phyloP scores from a whole-genome alignment of 2,329 filamentous ascomycete genomes.

The Cladosporium sp. region DNA sequence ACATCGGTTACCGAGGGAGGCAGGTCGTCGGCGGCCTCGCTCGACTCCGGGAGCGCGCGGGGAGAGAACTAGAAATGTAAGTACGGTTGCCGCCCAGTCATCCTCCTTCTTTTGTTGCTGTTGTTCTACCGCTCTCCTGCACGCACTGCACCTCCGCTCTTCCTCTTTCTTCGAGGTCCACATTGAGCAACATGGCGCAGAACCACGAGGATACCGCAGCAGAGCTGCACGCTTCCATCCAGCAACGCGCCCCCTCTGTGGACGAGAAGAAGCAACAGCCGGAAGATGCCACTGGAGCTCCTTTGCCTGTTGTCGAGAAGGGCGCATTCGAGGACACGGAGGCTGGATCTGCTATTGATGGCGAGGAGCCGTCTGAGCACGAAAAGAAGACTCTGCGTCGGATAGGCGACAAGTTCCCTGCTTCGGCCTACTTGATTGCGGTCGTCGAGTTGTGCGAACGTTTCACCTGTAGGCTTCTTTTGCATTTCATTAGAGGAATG shows the following conservation, averaged over 20 bases:
- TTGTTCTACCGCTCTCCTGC: not conserved
- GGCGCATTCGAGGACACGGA: slow-evolving; percentile 14
- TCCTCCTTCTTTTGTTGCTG: not conserved
- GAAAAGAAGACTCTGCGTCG: slow-evolving; percentile 39
- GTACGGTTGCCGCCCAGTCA: slow-evolving; percentile 9
- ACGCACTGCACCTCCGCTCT: not conserved
- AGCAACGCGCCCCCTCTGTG: not conserved
- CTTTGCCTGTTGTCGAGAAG: slow-evolving; percentile 4
- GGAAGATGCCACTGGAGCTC: slow-evolving; percentile 6
- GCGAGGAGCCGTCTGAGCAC: slow-evolving; percentile 36
- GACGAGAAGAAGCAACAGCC: not conserved
- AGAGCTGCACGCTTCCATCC: slow-evolving; percentile 14
- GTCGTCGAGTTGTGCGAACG: slow-evolving; percentile 46
- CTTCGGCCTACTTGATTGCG: slow-evolving; percentile 42
- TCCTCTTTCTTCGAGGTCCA: not conserved
- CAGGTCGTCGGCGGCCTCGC: slow-evolving; percentile 2
- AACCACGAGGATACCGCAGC: slow-evolving; percentile 26
- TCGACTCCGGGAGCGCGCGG: slow-evolving; percentile 1
- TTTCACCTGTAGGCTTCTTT: slow-evolving; percentile 36
- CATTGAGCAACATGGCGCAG: slow-evolving; percentile 16
- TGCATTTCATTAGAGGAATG: not conserved
- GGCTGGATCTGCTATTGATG: slow-evolving; percentile 20
- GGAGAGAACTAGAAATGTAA: not conserved
- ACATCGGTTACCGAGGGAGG: slow-evolving; percentile 7
- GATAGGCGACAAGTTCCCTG: slow-evolving; percentile 42